Evolutionary conservation across 2,329 filamentous ascomycete genomes (phyloP).

Genomic region (Paraconiothyrium brasiliense): DNA sequence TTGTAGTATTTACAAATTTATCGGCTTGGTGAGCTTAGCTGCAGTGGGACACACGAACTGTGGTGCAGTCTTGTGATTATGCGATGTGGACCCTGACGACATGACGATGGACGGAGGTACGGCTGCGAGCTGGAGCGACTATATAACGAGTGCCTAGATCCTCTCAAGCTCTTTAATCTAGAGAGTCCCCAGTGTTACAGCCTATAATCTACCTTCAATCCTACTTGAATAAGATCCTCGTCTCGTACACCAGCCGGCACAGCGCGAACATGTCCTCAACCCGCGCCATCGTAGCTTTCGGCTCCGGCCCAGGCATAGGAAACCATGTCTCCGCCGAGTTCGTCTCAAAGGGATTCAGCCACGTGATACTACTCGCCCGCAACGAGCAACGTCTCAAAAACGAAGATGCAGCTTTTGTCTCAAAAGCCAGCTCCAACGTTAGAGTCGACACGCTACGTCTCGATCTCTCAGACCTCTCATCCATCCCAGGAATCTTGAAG

Average conservation of each 20-base stretch:
- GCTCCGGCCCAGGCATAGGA: slow-evolving; percentile 61
- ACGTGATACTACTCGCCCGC: slow-evolving; percentile 60
- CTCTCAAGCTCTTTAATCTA: background rate
- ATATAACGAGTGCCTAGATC: background rate
- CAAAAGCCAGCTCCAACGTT: slow-evolving; percentile 36
- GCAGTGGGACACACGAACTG: background rate
- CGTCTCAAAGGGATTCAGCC: slow-evolving; percentile 55
- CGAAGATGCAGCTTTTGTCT: slow-evolving; percentile 46
- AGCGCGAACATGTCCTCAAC: slow-evolving; percentile 13
- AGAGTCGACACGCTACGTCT: slow-evolving; percentile 56
- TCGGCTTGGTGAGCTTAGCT: slow-evolving; percentile 6
- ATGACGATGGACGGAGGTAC: background rate
- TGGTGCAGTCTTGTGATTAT: background rate
- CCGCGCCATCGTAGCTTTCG: slow-evolving; percentile 53
- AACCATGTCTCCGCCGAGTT: slow-evolving; percentile 54
- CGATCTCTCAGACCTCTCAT: slow-evolving; percentile 55
- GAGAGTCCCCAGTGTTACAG: background rate
- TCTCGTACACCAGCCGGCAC: background rate
- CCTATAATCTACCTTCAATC: background rate
- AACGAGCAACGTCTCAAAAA: slow-evolving; percentile 52
- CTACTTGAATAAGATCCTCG: background rate
- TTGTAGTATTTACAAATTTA: background rate
- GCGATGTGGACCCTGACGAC: background rate
- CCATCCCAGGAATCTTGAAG: slow-evolving; percentile 51
- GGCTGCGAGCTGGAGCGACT: background rate